Base-by-base conservation (phyloP, 805 yeast species). In the Hanseniaspora meyeri region DNA sequence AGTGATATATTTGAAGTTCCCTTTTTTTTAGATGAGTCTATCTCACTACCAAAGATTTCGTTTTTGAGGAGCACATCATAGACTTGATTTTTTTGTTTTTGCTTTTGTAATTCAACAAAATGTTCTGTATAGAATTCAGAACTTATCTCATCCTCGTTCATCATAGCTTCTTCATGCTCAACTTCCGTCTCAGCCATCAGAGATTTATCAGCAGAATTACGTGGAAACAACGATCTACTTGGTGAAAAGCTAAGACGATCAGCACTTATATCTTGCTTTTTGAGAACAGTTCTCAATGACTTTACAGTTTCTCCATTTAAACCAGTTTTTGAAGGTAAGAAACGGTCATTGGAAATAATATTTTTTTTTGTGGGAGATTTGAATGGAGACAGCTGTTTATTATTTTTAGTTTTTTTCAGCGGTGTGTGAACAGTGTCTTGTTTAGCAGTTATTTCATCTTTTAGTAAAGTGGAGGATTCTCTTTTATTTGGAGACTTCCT, bases 1-100 rank as follows among this genome's bases (percentile, higher is more conserved):
- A 3, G 59, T 36, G 14, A 60, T 52, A 8, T 54, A 43, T 57
- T 61, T 60, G 20, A 63, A 20, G 12, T 31, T 19, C 32, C 19
- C 7, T 24, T 31, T 16, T 40, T 29, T 8, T 38, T 45, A 11
- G 19, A 11, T 20, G 47, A n/a, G 5, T 90, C 87, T 4, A 87
- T 80, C 59, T 85, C 80, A 65, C 85, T 93, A 16, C 97, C 97
- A 73, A 93, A 93, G 38, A 93, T 71, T 67, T 93, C 98, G 37
- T 95, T 86, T 62, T 86, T 85, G 49, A 93, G 71, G 1, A 93
- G 86, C 0, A 91, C 81, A 56, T 90, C 83, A 68, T 90, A 93
- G 0, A 95, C 87, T 60, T 85, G 74, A 66, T 87, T 87, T 4
- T 96, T 96, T 64, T 87, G 95, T 62, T 83, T 84, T 64, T 82